phyloP scores from a whole-genome alignment of 352 stramenopile species.

The Peronospora farinosa region DNA sequence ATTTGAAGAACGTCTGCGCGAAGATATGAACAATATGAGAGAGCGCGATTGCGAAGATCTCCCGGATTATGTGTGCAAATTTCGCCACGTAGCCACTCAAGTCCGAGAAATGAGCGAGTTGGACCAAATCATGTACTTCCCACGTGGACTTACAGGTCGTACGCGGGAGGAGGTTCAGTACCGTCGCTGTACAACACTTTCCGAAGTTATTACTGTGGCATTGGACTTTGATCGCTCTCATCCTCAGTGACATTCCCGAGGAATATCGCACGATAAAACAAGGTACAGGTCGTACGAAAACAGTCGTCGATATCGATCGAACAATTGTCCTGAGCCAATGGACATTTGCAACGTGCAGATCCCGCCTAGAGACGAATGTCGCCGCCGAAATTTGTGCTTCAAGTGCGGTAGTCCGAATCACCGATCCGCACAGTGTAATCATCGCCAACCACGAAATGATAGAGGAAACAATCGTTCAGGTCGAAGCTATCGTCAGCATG shows the following conservation, averaged over 20 bases:
- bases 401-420: constrained; percentile 8
- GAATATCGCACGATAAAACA: constrained; percentile 4
- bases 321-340: constrained; percentile 11
- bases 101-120: constrained; percentile 6
- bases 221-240: constrained; percentile 9
- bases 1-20: constrained; percentile 8
- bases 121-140: constrained; percentile 10
- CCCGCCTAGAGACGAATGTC: constrained; percentile 7
- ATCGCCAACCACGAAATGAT: constrained; percentile 2
- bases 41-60: constrained; percentile 8
- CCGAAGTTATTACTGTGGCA: constrained; percentile 11
- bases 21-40: constrained; percentile 5
- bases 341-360: constrained; percentile 12
- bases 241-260: neutral
- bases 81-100: constrained; percentile 7
- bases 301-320: constrained; percentile 2
- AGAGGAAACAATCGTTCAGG: constrained; percentile 1
- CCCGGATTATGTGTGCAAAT: constrained; percentile 2
- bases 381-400: constrained; percentile 15
- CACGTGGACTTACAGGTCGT: neutral
- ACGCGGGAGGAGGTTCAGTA: constrained; percentile 28
- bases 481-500: neutral
- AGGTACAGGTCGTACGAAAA: constrained; percentile 13
- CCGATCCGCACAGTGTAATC: constrained; percentile 3
- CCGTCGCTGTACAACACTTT: constrained; percentile 16